A percentile compares a stretch with the other conserved stretches of the same genome.
These are phyloP conservation scores for Paramecium sexaurelia DNA, from an alignment of 73 alveolate species.

Conservation along the genomic window DNA sequence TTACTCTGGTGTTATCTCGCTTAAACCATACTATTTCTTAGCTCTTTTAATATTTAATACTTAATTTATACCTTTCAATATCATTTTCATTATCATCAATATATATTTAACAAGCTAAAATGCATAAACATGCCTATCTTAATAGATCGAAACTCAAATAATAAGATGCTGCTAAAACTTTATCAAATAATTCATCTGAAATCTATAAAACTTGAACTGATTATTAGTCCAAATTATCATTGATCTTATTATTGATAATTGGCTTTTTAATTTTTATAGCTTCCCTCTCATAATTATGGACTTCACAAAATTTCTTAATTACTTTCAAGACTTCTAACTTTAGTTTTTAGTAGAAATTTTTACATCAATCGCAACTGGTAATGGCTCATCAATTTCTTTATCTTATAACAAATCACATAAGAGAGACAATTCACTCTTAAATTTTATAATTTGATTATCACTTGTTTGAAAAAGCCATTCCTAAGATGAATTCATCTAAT, in stretches of 20 bases:
- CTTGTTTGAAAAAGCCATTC: background rate
- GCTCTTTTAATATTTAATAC: background rate
- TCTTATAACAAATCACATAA: background rate
- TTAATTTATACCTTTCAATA: background rate
- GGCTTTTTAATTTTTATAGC: background rate
- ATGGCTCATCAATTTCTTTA: background rate
- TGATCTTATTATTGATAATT: background rate
- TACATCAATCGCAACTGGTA: background rate
- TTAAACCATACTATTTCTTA: background rate
- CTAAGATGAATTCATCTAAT: background rate
- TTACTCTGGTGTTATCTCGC: background rate
- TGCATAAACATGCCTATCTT: background rate
- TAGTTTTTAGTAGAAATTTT: background rate
- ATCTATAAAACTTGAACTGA: background rate
- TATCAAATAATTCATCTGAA: background rate
- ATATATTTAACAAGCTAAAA: background rate
- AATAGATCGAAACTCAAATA: background rate
- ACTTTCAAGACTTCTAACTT: background rate
- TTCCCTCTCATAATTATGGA: background rate
- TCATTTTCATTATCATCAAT: background rate
- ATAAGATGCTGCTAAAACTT: background rate
- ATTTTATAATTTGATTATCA: background rate
- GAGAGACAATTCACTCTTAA: background rate
- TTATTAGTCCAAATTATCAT: background rate
- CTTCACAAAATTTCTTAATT: background rate